These are phyloP conservation scores for Butyriboletus appendiculatus DNA, from an alignment of 1,284 basidiomycete species.

Conservation along the genomic window DNA sequence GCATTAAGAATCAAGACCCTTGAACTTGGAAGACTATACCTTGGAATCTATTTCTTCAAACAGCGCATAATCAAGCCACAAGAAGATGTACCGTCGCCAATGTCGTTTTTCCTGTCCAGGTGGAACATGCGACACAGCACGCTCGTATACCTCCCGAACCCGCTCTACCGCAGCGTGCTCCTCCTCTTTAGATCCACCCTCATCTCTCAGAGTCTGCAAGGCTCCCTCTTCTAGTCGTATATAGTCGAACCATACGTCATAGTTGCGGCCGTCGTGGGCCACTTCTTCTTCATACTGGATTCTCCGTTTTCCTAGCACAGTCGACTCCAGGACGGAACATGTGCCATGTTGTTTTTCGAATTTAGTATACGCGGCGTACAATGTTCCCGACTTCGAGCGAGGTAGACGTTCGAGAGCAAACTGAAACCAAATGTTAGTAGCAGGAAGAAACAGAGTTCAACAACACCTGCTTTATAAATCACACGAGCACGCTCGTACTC, in stretches of 20 bases:
- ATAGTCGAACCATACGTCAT: constrained; percentile 99
- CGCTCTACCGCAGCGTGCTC: constrained; percentile 58
- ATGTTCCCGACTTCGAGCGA: constrained; percentile 81
- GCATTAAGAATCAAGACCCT: constrained; percentile 6
- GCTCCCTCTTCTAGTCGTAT: constrained; percentile 92
- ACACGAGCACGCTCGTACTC: constrained; percentile 96
- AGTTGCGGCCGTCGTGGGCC: constrained; percentile 86
- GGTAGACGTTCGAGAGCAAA: constrained; percentile 93
- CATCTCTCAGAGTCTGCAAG: constrained; percentile 71
- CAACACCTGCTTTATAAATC: constrained; percentile 82
- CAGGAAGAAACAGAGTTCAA: neutral
- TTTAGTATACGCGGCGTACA: constrained; percentile 92
- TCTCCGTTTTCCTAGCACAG: constrained; percentile 93
- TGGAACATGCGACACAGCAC: constrained; percentile 95
- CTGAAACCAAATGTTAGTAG: constrained; percentile 39
- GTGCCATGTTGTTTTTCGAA: constrained; percentile 99
- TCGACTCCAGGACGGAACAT: constrained; percentile 85
- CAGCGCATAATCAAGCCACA: constrained; percentile 95
- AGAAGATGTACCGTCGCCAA: constrained; percentile 96
- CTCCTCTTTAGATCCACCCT: constrained; percentile 71
- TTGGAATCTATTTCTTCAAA: constrained; percentile 97
- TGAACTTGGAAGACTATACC: constrained; percentile 43
- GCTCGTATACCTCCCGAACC: constrained; percentile 93
- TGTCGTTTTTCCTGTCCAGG: constrained; percentile 87
- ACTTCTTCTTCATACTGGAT: constrained; percentile 98